Percentiles rank a stretch among this genome's conserved stretches.
Evolutionary conservation across 2,329 filamentous ascomycete genomes (phyloP).

Genomic region (Diaporthe ilicicola): DNA sequence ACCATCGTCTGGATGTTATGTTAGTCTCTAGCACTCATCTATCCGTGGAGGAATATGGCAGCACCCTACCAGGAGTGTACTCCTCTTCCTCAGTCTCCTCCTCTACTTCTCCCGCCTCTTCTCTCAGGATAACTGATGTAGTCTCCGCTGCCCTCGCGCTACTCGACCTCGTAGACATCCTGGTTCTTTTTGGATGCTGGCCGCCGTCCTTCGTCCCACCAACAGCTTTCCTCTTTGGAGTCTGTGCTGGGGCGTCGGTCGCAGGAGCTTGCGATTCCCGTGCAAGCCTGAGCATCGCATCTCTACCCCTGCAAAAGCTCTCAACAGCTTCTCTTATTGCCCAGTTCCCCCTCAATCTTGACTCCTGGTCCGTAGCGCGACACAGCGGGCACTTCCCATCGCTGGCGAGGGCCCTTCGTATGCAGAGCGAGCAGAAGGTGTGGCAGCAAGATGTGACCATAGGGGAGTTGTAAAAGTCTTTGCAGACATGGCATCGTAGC

Average conservation of each 20-base stretch:
- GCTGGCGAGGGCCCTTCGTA: constrained; percentile 81
- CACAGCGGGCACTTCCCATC: constrained; percentile 92
- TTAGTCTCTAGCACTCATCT: neutral
- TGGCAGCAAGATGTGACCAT: constrained; percentile 96
- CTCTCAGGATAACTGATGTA: constrained; percentile 46
- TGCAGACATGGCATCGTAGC: constrained; percentile 95
- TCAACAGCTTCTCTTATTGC: constrained; percentile 86
- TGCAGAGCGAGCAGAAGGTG: constrained; percentile 96
- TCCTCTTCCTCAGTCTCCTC: constrained; percentile 44
- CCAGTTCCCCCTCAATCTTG: constrained; percentile 85
- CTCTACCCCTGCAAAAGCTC: constrained; percentile 74
- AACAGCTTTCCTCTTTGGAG: constrained; percentile 62
- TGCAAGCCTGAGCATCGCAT: constrained; percentile 71
- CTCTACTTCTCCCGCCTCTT: constrained; percentile 40
- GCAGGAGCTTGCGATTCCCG: constrained; percentile 48
- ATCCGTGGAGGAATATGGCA: neutral
- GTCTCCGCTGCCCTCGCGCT: constrained; percentile 50
- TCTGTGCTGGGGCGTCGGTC: constrained; percentile 35
- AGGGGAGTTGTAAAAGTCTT: constrained; percentile 94
- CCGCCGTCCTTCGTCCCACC: constrained; percentile 41
- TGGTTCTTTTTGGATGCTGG: constrained; percentile 54
- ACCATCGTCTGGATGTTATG: constrained; percentile 66
- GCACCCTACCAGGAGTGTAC: constrained; percentile 40
- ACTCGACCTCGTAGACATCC: constrained; percentile 60
- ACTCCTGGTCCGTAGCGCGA: constrained; percentile 79